Evolutionary conservation across 179 eudicot species (phyloP).

Genomic region (Nepenthes alata): DNA sequence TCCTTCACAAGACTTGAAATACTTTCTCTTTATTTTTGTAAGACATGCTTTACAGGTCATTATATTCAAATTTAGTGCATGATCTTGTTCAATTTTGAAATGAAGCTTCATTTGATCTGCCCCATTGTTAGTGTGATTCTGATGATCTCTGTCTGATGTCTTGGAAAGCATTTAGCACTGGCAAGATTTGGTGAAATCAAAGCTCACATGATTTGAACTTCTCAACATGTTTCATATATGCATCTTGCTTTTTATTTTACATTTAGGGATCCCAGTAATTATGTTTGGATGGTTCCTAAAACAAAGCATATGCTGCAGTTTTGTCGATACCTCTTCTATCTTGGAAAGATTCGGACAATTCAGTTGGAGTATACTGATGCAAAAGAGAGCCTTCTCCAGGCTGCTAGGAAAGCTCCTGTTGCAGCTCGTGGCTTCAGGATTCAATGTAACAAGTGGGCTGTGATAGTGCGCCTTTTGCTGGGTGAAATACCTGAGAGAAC

Average conservation of each 20-base stretch:
- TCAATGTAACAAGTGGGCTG: conserved; percentile 97
- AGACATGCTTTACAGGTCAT: no score
- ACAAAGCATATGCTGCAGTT: conserved; percentile 34
- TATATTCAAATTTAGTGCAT: no score
- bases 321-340: conserved; percentile 89
- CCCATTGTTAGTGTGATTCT: no score
- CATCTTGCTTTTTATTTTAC: neutral
- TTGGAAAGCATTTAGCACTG: no score
- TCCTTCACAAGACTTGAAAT: no score
- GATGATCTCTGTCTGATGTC: no score
- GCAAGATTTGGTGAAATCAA: no score
- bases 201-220: no score
- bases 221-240: neutral
- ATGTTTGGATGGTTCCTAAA: neutral
- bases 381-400: conserved; percentile 93
- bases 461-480: conserved; percentile 72
- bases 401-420: conserved; percentile 89
- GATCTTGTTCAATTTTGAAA: no score
- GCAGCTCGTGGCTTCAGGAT: conserved; percentile 93
- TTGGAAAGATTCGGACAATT: conserved; percentile 90
- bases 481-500: conserved; percentile 98
- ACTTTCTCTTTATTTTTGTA: no score
- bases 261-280: neutral
- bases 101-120: no score
- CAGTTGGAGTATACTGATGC: conserved; percentile 96